Evolutionary conservation across 2,329 filamentous ascomycete species (phyloP).

Genomic region (Neonectria sp.): DNA sequence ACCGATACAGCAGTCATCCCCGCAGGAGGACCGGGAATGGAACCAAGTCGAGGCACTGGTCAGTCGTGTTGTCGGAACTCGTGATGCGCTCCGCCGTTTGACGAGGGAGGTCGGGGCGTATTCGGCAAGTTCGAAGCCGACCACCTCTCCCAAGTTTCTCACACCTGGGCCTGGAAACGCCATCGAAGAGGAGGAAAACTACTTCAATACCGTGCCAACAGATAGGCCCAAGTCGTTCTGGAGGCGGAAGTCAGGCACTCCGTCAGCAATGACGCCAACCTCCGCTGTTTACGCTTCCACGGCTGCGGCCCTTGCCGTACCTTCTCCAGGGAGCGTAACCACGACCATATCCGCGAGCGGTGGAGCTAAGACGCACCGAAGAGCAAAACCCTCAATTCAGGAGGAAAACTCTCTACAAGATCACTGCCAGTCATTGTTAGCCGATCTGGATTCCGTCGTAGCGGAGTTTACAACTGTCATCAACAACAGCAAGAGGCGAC

Average conservation of each 20-base stretch:
- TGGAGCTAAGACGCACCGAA: slow-evolving; percentile 50
- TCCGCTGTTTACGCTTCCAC: slow-evolving; percentile 56
- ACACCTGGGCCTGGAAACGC: slow-evolving; percentile 59
- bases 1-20: slow-evolving; percentile 53
- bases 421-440: slow-evolving; percentile 86
- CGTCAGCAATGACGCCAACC: slow-evolving; percentile 57
- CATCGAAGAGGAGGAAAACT: slow-evolving; percentile 70
- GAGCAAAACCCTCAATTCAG: slow-evolving; percentile 57
- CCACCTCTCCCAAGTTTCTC: slow-evolving; percentile 52
- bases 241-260: slow-evolving; percentile 85
- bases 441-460: slow-evolving; percentile 87
- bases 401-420: slow-evolving; percentile 81
- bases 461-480: slow-evolving; percentile 85
- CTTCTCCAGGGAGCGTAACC: slow-evolving; percentile 57
- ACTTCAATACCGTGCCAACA: slow-evolving; percentile 60
- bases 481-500: slow-evolving; percentile 83
- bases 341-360: slow-evolving; percentile 51
- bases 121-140: slow-evolving; percentile 64
- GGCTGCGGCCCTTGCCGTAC: slow-evolving; percentile 59
- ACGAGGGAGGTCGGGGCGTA: slow-evolving; percentile 84
- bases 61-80: slow-evolving; percentile 86
- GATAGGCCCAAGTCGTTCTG: slow-evolving; percentile 81
- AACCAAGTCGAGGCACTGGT: slow-evolving; percentile 87
- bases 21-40: slow-evolving; percentile 86
- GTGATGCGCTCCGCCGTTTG: slow-evolving; percentile 89